These are phyloP conservation scores for Trifolium subterraneum DNA, from an alignment of 306 rosid genomes.

Conservation along the genomic window DNA sequence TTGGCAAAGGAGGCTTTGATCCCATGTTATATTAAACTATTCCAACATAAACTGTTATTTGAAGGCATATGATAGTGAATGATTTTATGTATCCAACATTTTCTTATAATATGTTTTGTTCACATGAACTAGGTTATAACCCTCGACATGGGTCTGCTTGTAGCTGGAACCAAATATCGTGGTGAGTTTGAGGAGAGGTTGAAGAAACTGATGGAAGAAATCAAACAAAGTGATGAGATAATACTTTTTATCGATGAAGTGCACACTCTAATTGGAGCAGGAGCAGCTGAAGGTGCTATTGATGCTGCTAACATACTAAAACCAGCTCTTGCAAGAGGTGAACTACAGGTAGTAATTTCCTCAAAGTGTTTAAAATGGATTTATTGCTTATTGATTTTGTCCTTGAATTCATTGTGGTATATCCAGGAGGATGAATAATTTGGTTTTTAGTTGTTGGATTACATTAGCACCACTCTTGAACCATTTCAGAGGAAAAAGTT, in stretches of 20 bases:
- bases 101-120: slow-evolving; percentile 39
- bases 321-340: slow-evolving; percentile 99
- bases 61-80: slow-evolving; percentile 4
- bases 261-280: slow-evolving; percentile 99
- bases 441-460: slow-evolving; percentile 21
- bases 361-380: slow-evolving; percentile 6
- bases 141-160: slow-evolving; percentile 97
- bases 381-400: neutral
- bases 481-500: slow-evolving; percentile 1
- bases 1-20: slow-evolving; percentile 20
- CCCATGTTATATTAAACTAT: neutral
- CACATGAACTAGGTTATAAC: slow-evolving; percentile 78
- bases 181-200: slow-evolving; percentile 99
- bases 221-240: slow-evolving; percentile 97
- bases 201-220: slow-evolving; percentile 98
- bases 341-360: slow-evolving; percentile 78
- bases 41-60: slow-evolving; percentile 6
- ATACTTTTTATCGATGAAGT: slow-evolving; percentile 97
- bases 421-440: neutral
- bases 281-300: slow-evolving; percentile 99
- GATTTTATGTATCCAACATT: slow-evolving; percentile 20
- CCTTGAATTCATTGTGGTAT: neutral
- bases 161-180: slow-evolving; percentile 99
- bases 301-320: slow-evolving; percentile 97
- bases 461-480: slow-evolving; percentile 17